These are phyloP conservation scores for Ceratobasidium sp. DNA, from an alignment of 1,284 basidiomycete genomes.

Conservation along the genomic window DNA sequence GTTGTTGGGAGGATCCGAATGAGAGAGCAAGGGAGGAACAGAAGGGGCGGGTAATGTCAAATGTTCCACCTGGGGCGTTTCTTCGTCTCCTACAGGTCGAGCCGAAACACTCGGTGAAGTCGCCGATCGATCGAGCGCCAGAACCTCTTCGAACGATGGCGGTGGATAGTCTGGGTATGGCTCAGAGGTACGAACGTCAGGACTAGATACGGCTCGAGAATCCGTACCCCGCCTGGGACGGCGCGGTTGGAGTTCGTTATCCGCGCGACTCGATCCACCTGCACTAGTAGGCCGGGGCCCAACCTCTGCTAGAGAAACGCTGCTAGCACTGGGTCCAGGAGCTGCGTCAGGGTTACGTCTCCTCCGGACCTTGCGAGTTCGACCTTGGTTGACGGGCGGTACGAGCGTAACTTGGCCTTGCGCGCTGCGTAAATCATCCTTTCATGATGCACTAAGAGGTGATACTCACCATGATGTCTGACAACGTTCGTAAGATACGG, in stretches of 20 bases:
- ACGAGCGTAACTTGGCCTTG: constrained; percentile 42
- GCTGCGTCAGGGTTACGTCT: constrained; percentile 29
- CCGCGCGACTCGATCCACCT: not conserved
- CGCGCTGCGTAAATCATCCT: not conserved
- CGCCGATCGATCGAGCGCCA: constrained; percentile 20
- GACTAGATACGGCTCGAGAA: constrained; percentile 28
- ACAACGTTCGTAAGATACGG: constrained; percentile 41
- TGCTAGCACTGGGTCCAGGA: not conserved
- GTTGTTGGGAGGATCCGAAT: not conserved
- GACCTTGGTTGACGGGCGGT: constrained; percentile 43
- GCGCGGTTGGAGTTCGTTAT: constrained; percentile 15
- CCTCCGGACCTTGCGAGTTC: constrained; percentile 32
- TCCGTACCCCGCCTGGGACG: constrained; percentile 31
- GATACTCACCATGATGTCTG: constrained; percentile 39
- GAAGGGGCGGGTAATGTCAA: constrained; percentile 1
- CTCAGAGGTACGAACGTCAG: not conserved
- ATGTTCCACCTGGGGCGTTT: not conserved
- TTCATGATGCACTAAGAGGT: not conserved
- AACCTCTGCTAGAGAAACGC: constrained; percentile 13
- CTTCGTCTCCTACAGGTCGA: not conserved
- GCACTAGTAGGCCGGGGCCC: constrained; percentile 1
- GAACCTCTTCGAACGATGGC: constrained; percentile 41
- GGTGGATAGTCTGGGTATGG: constrained; percentile 42
- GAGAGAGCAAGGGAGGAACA: not conserved
- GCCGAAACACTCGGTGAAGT: not conserved